Base-by-base conservation (phyloP, 805 yeast genomes). In the Barnettozyma sucrosica region DNA sequence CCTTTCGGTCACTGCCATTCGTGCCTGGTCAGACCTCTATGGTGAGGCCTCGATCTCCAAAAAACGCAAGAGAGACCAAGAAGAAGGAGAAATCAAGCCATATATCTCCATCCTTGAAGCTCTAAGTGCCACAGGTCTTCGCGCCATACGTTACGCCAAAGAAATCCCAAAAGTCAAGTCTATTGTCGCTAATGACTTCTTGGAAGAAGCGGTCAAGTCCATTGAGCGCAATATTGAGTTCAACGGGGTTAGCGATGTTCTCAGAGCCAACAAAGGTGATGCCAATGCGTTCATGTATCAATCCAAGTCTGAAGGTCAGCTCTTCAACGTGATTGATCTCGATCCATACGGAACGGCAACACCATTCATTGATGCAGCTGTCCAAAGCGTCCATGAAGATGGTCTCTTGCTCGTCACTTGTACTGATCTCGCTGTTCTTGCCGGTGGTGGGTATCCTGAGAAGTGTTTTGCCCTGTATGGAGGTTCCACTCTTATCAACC, bases 311-410 rank as follows among this genome's bases (percentile, higher is more conserved):
- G 62, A 68, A 43, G 66, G 60, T 16, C 73, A 69, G 23, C 70
- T 71, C 45, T 89, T 84, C 67, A 96, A 93, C 62, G 86, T 88
- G 3, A 80, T 93, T 49, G 99, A 93, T 66, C 74, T 93, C 44
- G 99, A 93, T 66, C 99, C 99, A 0, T 93, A 93, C 62, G 99
- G 99, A 26, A 85, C 97, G 0, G 99, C 97, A 0, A 80, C 97
- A 0, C 99, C 99, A 7, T 93, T 93, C 63, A 74, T 93, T 25
- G 99, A 93, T 64, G 80, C 93, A 28, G 97, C 98, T 0, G 71
- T 93, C 28, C 95, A 89, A 59, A 71, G 83, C 28, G 77, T 90
- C n/a, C 77, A 76, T 43, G 89, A 90, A 55, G 90, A 83, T 47
- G 99, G 98, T 1, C 59, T 93, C 38, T 66, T 93, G 54, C 69